Percentiles rank a stretch among this genome's conserved stretches.
These are phyloP conservation scores for Prunus mongolica DNA, from an alignment of 306 rosid species.

Conservation along the genomic window DNA sequence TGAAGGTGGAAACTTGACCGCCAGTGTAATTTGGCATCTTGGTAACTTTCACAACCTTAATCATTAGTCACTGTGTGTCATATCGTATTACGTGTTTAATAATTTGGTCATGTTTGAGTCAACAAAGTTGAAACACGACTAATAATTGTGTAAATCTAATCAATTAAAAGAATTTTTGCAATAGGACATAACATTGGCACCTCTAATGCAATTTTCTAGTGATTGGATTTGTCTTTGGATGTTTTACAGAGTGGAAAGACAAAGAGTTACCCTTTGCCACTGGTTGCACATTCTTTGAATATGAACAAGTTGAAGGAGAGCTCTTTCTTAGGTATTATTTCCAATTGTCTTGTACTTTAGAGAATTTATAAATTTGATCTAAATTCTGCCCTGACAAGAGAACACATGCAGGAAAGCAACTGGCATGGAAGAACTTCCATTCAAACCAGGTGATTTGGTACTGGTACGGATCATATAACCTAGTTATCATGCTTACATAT, in stretches of 20 bases:
- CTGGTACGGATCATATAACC: constrained; percentile 28
- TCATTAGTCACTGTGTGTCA: neutral
- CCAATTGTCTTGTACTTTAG: too few species aligned
- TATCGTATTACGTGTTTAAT: neutral
- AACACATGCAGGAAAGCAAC: constrained; percentile 43
- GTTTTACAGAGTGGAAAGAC: constrained; percentile 38
- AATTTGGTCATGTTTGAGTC: neutral
- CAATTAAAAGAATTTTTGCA: too few species aligned
- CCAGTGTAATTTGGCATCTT: constrained; percentile 37
- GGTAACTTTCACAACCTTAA: constrained; percentile 10
- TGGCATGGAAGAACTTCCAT: constrained; percentile 46
- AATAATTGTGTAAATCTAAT: neutral
- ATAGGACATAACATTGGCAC: neutral
- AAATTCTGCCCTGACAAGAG: neutral
- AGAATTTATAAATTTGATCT: neutral
- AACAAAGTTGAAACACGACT: neutral
- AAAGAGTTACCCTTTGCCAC: constrained; percentile 40
- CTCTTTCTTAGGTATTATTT: constrained; percentile 30
- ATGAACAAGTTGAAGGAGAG: constrained; percentile 26
- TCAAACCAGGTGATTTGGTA: constrained; percentile 50
- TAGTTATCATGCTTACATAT: neutral
- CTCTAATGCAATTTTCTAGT: neutral
- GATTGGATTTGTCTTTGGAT: neutral
- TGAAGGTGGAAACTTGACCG: constrained; percentile 14
- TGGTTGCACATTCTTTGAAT: constrained; percentile 42